These are phyloP conservation scores for Leishmania major DNA, from an alignment of 208 protist species.

Conservation along the genomic window DNA sequence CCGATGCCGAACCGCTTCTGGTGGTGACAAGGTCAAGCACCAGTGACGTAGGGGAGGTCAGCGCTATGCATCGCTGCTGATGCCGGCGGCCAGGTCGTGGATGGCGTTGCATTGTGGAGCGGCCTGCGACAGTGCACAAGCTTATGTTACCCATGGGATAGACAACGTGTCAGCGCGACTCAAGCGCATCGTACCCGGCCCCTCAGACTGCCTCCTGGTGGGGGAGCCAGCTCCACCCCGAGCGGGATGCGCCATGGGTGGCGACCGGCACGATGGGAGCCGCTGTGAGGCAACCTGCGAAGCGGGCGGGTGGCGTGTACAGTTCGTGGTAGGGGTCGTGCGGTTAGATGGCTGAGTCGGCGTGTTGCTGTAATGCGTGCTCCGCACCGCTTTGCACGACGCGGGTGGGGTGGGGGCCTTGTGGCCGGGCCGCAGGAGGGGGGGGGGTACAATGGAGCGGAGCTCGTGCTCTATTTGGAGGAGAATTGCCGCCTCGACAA, in stretches of 20 bases:
- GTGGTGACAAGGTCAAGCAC: not conserved
- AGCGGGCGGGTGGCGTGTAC: not conserved
- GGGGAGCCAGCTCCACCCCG: not conserved
- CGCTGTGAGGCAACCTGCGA: not conserved
- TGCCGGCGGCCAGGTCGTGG: not conserved
- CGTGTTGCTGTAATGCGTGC: not conserved
- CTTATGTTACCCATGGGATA: not conserved
- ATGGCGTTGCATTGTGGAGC: not conserved
- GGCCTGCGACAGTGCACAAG: not conserved
- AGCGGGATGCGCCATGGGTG: too few species aligned
- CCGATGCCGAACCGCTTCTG: not conserved
- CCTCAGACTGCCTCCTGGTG: not conserved
- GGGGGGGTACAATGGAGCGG: not conserved
- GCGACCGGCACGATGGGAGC: too few species aligned
- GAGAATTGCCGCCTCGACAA: not conserved
- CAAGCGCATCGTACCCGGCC: not conserved
- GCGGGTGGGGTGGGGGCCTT: not conserved
- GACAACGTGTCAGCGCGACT: not conserved
- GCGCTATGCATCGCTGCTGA: not conserved
- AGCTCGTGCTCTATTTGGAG: not conserved
- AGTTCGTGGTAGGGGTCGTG: not conserved
- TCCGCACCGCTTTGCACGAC: not conserved
- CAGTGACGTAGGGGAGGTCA: not conserved
- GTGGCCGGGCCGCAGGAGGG: not conserved
- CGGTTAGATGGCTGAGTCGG: not conserved